Evolutionary conservation across 176 grass and related monocot genomes (phyloP).

Genomic region (Triticum aestivum): DNA sequence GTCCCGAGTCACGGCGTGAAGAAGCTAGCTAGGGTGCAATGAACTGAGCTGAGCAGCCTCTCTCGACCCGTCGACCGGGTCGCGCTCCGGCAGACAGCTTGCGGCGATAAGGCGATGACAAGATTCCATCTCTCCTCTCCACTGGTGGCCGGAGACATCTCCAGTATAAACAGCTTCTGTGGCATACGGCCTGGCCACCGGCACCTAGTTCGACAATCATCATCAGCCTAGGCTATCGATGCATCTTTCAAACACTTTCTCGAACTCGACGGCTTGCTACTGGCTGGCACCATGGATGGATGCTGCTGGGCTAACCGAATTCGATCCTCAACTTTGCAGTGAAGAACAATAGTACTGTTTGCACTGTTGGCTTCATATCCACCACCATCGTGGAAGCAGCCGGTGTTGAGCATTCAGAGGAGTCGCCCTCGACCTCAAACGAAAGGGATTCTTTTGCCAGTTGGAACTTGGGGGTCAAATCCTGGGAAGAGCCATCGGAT

Average conservation of each 20-base stretch:
- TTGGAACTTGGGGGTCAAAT: not conserved
- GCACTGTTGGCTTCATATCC: not conserved
- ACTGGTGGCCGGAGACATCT: not conserved
- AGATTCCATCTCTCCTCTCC: not conserved
- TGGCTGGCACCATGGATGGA: not conserved
- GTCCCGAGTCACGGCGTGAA: not conserved
- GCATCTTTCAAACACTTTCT: not conserved
- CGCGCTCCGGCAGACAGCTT: not conserved
- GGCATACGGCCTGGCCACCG: not conserved
- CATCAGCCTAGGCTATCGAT: not conserved
- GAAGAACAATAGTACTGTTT: not conserved
- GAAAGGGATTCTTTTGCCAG: not conserved
- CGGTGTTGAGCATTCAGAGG: not conserved
- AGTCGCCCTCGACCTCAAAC: not conserved
- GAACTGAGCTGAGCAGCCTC: not conserved
- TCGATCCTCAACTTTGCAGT: not conserved
- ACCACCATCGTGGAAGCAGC: not conserved
- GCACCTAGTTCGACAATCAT: not conserved
- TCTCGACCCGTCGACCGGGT: not conserved
- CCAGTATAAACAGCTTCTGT: not conserved
- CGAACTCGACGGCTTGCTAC: too few species aligned
- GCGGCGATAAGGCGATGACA: not conserved
- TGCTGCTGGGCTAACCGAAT: not conserved
- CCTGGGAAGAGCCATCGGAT: not conserved
- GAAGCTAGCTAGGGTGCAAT: not conserved